Base-by-base conservation (phyloP, 768 basidiomycete species). In the Suillus americanus region DNA sequence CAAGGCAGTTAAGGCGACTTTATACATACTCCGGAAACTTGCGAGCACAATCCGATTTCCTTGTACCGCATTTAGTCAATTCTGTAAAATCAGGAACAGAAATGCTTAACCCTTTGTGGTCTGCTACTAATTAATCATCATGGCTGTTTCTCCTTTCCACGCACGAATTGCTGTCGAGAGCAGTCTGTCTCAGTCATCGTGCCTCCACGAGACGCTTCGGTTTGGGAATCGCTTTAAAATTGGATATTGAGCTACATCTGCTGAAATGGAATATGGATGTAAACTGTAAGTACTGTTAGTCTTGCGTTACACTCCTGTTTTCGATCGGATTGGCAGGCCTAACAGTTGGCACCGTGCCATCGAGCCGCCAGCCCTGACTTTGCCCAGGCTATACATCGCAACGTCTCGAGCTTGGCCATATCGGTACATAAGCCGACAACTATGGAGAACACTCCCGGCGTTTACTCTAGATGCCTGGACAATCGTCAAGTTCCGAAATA, bases 331-430 rank as follows among this genome's bases (percentile, higher is more conserved):
- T 30, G 40, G 9, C 9, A 35, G 12, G 25, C 57, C 38, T 41
- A 50, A 25, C 23, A 50, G 57, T 59, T 59, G 57, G 40, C 40
- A 41, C 57, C 6, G 25, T 59, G 57, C 28, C 57, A 59, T 59
- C 57, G 40, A 59, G 18, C 37, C 37, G 56, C 37, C 56, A 28
- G 56, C 50, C 48, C 6, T 48, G 46, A 23, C 23, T 50, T 25
- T 50, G 37, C 37, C 9, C 14, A 12, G 38, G 57, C 57, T 41
- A 41, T 59, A 38, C 37, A 38, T 40, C 38, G 23, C 56, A 18
- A 57, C 56, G 25, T 59, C 57, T 59, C 40, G 18, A 28, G 16
- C 57, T 59, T 59, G 25, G n/a, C 57, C 57, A 59, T 59, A 28
- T 59, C 18, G 18, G 57, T 41, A 6, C 12, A 28, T 28, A 25